Conservation (phyloP, 164 flowering plant genomes). For the Cinnamomum micranthum region DNA sequence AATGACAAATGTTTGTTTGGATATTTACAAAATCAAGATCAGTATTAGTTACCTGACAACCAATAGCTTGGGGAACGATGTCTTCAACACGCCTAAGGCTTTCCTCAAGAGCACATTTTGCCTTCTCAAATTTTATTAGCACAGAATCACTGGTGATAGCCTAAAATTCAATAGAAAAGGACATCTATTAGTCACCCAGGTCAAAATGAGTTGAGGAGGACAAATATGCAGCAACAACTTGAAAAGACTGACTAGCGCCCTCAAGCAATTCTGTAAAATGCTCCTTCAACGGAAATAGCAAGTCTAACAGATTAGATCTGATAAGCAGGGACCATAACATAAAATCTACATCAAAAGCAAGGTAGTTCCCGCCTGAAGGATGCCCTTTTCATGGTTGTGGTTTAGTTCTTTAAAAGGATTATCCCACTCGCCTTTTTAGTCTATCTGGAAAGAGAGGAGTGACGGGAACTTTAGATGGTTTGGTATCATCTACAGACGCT, state of each 20-base stretch:
- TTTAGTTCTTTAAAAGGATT: too few relatives aligned
- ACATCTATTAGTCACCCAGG: slow-evolving; percentile 1
- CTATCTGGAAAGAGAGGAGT: too few relatives aligned
- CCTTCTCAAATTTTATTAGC: slow-evolving; percentile 80
- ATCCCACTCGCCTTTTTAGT: too few relatives aligned
- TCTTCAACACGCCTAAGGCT: slow-evolving; percentile 83
- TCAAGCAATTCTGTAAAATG: background rate
- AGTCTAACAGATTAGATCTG: too few relatives aligned
- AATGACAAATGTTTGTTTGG: background rate
- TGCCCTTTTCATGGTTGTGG: too few relatives aligned
- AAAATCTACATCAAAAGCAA: too few relatives aligned
- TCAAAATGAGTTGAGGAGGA: background rate
- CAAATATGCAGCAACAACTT: background rate
- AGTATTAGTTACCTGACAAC: slow-evolving; percentile 62
- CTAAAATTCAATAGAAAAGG: slow-evolving; percentile 27
- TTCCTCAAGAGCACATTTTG: slow-evolving; percentile 62
- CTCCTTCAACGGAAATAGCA: background rate
- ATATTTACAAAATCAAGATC: background rate
- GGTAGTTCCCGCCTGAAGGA: too few relatives aligned
- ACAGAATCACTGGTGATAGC: slow-evolving; percentile 94
- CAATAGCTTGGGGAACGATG: slow-evolving; percentile 79
- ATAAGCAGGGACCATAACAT: too few relatives aligned
- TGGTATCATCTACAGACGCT: too few relatives aligned
- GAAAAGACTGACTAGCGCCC: background rate
- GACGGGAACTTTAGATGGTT: too few relatives aligned